Evolutionary conservation across 2,329 filamentous ascomycete species (phyloP).

Genomic region (Arthrobotrys conoides): DNA sequence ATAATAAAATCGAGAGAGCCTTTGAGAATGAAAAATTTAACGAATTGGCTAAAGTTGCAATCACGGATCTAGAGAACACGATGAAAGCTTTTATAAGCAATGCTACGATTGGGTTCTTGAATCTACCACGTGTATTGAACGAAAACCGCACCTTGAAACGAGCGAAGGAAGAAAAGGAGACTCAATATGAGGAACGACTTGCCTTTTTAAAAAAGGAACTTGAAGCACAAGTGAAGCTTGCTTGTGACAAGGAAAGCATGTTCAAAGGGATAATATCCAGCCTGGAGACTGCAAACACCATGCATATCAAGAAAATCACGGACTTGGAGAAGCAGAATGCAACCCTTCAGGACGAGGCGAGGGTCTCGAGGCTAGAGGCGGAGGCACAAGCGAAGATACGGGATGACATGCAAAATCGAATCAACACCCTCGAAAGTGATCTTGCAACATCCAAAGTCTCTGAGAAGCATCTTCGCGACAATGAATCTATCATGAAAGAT

Average conservation of each 20-base stretch:
- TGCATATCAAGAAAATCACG: neutral
- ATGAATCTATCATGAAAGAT: neutral
- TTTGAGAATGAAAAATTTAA: neutral
- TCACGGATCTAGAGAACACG: neutral
- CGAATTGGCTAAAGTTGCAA: neutral
- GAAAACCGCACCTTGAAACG: neutral
- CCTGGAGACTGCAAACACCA: neutral
- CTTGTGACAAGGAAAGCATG: neutral
- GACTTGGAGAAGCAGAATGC: neutral
- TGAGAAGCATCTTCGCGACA: neutral
- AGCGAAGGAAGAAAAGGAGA: neutral
- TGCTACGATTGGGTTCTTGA: constrained; percentile 29
- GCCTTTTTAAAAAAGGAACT: neutral
- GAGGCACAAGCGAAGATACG: neutral
- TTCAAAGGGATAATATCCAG: constrained; percentile 1
- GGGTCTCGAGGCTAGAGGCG: no score
- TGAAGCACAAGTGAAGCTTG: neutral
- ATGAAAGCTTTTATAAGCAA: constrained; percentile 6
- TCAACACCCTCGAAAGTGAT: neutral
- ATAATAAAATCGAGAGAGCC: neutral
- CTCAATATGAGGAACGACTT: neutral
- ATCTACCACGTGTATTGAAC: neutral
- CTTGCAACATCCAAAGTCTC: neutral
- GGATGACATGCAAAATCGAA: neutral
- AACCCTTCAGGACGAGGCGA: neutral